Evolutionary conservation across 345 rosid species (phyloP), one percentile per base, ranked within the genome.

Genomic region (Heritiera fomes): DNA sequence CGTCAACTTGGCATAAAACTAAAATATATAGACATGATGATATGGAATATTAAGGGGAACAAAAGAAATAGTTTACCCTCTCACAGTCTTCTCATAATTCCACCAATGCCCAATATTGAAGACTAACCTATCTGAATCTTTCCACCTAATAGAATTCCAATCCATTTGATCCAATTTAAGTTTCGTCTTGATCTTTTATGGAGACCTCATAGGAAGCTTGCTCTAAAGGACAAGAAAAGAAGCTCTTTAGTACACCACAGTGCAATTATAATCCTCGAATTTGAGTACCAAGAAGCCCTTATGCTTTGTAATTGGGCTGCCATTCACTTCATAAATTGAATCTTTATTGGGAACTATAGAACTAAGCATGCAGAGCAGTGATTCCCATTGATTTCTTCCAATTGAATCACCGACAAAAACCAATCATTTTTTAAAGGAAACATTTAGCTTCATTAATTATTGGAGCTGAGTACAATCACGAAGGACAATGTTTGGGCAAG

Each of bases 361-460:
- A 78, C 97, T 86, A 11, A 95, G 80, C 89, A 95, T 69, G 88
- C 99, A 95, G 40, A 95, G 87, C 30, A 95, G 90, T 32, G 98
- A 95, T 86, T 95, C 98, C 97, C 97, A 95, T 77, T 95, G 98
- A 83, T 95, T 95, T 84, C 99, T 92, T 61, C 99, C 99, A 20
- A 95, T 90, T 0, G 99, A 95, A 78, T 95, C 99, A 6, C 99
- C 99, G 1, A 85, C 97, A 73, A 95, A 95, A 11, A 92, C 99
- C 38, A 95, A 75, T 80, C 98, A 78, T 81, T 88, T 92, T 83
- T 78, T 90, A 23, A 23, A 23, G 28, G 28, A 23, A 23, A 23
- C 28, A 23, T 23, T 23, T 23, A 23, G 28, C 28, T 23, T 23
- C 0, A 23, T 23, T 23, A 23, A 23, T 23, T 23, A 23, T 23